Evolutionary conservation across 1,284 basidiomycete species (phyloP).

Genomic region (Naganishia cerealis): DNA sequence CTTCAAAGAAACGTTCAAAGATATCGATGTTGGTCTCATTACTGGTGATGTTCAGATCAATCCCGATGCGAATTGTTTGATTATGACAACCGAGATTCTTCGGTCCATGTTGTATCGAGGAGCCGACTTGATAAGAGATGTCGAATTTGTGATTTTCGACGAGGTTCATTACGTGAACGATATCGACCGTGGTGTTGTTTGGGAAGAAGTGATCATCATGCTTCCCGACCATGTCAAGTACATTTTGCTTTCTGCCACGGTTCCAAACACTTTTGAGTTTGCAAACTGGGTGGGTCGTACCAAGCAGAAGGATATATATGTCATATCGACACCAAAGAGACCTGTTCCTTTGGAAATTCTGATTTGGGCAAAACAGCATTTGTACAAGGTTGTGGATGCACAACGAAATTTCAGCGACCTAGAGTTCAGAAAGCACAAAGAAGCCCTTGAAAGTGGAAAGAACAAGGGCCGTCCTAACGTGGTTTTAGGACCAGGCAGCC

Average conservation of each 20-base stretch:
- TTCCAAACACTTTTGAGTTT: slow-evolving; percentile 97
- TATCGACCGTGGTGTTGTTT: slow-evolving; percentile 97
- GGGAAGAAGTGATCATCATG: slow-evolving; percentile 99
- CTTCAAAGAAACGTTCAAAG: slow-evolving; percentile 94
- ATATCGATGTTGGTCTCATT: slow-evolving; percentile 88
- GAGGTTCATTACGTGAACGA: slow-evolving; percentile 99
- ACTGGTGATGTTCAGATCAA: slow-evolving; percentile 99
- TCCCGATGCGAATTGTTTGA: slow-evolving; percentile 92
- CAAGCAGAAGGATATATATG: slow-evolving; percentile 99
- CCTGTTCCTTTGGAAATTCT: slow-evolving; percentile 97
- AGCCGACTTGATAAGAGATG: slow-evolving; percentile 95
- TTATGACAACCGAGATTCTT: slow-evolving; percentile 99
- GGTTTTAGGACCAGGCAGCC: too few relatives aligned
- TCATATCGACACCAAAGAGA: slow-evolving; percentile 93
- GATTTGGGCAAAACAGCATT: slow-evolving; percentile 86
- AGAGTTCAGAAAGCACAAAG: slow-evolving; percentile 62
- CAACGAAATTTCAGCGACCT: slow-evolving; percentile 72
- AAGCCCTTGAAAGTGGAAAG: slow-evolving; percentile 66
- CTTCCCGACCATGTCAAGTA: slow-evolving; percentile 94
- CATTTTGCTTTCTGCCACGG: slow-evolving; percentile 93
- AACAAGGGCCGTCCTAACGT: slow-evolving; percentile 79
- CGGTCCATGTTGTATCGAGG: slow-evolving; percentile 99
- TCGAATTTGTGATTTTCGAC: slow-evolving; percentile 99
- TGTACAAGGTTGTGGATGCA: slow-evolving; percentile 89
- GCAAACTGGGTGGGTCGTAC: slow-evolving; percentile 99